Percentiles rank a stretch among this genome's conserved stretches.
These are phyloP conservation scores for Blastomyces gilchristii DNA, from an alignment of 2,329 filamentous ascomycete species.

Conservation along the genomic window DNA sequence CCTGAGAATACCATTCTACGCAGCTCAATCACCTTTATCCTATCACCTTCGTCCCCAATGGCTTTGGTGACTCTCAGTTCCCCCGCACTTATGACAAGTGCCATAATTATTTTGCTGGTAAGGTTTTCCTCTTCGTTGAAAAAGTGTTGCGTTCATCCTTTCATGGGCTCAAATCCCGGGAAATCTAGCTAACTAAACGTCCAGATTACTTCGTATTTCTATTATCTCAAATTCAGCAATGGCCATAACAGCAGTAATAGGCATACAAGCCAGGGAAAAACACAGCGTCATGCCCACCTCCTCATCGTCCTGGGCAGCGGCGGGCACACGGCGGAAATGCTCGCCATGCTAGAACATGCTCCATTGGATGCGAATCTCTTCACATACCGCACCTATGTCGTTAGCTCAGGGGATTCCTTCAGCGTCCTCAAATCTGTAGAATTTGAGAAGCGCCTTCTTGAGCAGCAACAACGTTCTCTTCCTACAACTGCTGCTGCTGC, in stretches of 20 bases:
- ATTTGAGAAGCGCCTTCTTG: slow-evolving; percentile 45
- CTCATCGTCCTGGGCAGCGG: slow-evolving; percentile 83
- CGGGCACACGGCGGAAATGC: slow-evolving; percentile 91
- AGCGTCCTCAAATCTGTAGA: slow-evolving; percentile 54
- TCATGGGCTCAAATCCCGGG: neutral
- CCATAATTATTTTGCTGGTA: slow-evolving; percentile 3
- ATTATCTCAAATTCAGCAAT: neutral
- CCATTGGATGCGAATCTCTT: slow-evolving; percentile 38
- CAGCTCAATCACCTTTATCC: no score
- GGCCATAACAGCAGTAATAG: neutral
- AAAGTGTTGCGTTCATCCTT: neutral
- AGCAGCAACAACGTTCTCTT: neutral
- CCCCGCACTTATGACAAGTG: neutral
- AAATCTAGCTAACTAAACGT: neutral
- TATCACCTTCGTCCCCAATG: neutral
- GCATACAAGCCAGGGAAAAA: neutral
- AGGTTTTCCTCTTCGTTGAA: neutral
- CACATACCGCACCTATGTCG: slow-evolving; percentile 66
- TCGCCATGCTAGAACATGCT: slow-evolving; percentile 64
- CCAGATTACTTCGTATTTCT: neutral
- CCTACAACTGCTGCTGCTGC: no score
- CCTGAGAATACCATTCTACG: neutral
- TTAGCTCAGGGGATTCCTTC: slow-evolving; percentile 65
- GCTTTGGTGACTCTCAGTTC: neutral
- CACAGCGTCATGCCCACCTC: slow-evolving; percentile 45